phyloP scores from a whole-genome alignment of 306 rosid species.

The Rubus parviflorus region DNA sequence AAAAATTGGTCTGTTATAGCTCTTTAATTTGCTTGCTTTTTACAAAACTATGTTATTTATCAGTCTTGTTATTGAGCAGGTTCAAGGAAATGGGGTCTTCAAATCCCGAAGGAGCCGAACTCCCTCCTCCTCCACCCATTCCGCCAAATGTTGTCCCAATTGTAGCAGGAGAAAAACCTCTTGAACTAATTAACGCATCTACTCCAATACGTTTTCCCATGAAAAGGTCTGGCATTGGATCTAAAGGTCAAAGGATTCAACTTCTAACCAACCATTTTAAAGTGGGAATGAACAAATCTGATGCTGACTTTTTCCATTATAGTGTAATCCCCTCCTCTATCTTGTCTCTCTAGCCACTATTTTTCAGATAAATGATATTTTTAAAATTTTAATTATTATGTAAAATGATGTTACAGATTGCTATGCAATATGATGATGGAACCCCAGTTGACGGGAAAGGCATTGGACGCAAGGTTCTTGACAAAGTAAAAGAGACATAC shows the following conservation, averaged over 20 bases:
- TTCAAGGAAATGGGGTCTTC: constrained; percentile 27
- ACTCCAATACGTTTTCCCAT: constrained; percentile 24
- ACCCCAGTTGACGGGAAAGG: constrained; percentile 30
- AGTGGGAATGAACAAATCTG: constrained; percentile 22
- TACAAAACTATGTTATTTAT: not conserved
- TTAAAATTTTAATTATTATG: not conserved
- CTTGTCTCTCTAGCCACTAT: not conserved
- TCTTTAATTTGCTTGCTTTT: not conserved
- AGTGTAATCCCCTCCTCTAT: constrained; percentile 16
- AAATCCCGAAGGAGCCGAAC: not conserved
- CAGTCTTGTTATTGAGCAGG: constrained; percentile 10
- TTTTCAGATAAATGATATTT: not conserved
- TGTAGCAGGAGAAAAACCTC: constrained; percentile 1
- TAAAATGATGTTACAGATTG: constrained; percentile 34
- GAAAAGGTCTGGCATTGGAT: constrained; percentile 35
- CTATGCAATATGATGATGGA: constrained; percentile 37
- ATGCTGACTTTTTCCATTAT: constrained; percentile 41
- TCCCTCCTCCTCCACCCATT: constrained; percentile 29
- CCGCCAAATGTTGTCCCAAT: constrained; percentile 26
- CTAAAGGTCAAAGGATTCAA: constrained; percentile 35
- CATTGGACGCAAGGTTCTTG: constrained; percentile 39
- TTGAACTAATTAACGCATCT: not conserved
- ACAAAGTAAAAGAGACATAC: constrained; percentile 32
- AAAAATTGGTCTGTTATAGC: not conserved
- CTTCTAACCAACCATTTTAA: constrained; percentile 41